Evolutionary conservation across 345 rosid species (phyloP).

Genomic region (Eutrema yunnanense): DNA sequence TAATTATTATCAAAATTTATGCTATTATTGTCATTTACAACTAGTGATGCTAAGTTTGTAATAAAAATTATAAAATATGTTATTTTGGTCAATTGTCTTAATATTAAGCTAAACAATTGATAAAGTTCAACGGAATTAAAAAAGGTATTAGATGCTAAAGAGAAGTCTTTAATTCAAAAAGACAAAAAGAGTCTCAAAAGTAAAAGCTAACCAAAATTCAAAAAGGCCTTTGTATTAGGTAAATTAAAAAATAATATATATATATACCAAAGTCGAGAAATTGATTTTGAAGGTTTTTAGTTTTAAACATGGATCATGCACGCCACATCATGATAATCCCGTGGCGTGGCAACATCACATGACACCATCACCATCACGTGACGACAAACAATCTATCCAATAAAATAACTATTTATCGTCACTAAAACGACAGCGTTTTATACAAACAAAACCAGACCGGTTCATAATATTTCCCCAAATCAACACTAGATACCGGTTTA

Average conservation of each 20-base stretch:
- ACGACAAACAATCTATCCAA: slow-evolving; percentile 28
- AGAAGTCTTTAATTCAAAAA: slow-evolving; percentile 18
- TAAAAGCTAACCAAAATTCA: background rate
- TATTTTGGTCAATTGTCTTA: too few species aligned
- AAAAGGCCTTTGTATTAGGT: background rate
- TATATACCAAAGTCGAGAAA: background rate
- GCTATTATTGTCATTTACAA: too few species aligned
- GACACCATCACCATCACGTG: slow-evolving; percentile 23
- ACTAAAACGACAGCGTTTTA: slow-evolving; percentile 2
- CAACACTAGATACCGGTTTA: background rate
- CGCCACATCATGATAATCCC: slow-evolving; percentile 16
- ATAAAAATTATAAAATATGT: too few species aligned
- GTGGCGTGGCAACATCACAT: slow-evolving; percentile 14
- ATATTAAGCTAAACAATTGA: background rate
- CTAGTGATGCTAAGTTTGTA: too few species aligned
- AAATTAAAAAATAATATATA: background rate
- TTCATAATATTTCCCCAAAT: background rate
- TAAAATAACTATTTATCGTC: background rate
- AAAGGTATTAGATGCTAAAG: background rate
- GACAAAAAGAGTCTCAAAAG: background rate
- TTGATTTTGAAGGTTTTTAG: background rate
- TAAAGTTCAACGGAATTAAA: background rate
- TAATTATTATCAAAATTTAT: too few species aligned
- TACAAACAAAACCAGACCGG: background rate
- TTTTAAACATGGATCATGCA: slow-evolving; percentile 6